Evolutionary conservation across 2,329 filamentous ascomycete species (phyloP).

Genomic region (Fusarium sp.): DNA sequence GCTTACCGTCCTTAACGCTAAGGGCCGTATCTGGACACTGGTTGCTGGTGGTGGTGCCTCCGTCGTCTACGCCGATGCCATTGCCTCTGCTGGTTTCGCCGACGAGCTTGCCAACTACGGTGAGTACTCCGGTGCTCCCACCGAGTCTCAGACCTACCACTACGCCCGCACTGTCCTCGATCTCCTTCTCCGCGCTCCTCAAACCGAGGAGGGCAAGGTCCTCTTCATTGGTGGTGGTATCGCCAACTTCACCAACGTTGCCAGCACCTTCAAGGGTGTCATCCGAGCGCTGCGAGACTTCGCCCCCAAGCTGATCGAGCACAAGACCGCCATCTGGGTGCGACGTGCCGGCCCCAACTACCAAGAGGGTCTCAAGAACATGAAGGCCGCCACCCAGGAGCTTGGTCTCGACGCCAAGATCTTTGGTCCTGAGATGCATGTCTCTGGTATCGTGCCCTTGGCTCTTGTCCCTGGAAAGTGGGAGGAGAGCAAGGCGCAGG

Average conservation of each 20-base stretch:
- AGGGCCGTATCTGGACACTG: constrained; percentile 95
- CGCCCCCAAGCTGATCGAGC: constrained; percentile 85
- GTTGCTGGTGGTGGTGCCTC: constrained; percentile 99
- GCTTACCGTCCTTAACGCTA: constrained; percentile 92
- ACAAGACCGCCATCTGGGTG: constrained; percentile 99
- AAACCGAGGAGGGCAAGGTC: constrained; percentile 91
- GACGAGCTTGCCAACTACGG: constrained; percentile 99
- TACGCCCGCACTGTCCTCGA: constrained; percentile 97
- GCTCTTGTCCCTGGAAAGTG: constrained; percentile 78
- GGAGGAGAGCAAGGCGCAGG: constrained; percentile 70
- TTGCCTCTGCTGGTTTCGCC: constrained; percentile 94
- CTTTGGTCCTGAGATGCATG: constrained; percentile 87
- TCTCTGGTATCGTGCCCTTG: constrained; percentile 95
- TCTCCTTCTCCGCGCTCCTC: constrained; percentile 93
- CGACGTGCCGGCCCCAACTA: constrained; percentile 91
- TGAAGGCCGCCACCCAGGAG: constrained; percentile 96
- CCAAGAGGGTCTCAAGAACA: constrained; percentile 99
- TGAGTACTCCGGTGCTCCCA: constrained; percentile 99
- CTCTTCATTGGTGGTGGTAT: constrained; percentile 99
- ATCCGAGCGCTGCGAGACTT: constrained; percentile 96
- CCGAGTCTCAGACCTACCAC: constrained; percentile 99
- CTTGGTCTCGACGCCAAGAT: constrained; percentile 80
- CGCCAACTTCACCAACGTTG: constrained; percentile 99
- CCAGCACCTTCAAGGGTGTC: constrained; percentile 99
- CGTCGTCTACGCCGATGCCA: constrained; percentile 98